Conservation (phyloP, 441 rosid species). For the Erodium moschatum region DNA sequence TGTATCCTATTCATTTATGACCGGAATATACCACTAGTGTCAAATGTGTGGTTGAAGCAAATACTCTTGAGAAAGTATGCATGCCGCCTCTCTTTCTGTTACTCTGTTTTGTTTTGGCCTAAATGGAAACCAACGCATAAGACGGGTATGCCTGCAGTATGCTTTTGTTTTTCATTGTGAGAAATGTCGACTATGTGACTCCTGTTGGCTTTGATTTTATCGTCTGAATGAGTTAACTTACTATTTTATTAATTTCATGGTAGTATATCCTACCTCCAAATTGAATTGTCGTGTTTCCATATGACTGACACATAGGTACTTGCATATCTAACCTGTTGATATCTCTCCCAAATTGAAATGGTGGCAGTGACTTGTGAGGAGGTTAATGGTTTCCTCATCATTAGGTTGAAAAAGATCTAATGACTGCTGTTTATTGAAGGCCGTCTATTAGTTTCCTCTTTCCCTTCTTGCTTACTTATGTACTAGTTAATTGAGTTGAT, state of each 20-base stretch:
- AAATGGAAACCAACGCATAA: not conserved
- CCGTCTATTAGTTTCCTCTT: not conserved
- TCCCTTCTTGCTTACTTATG: not conserved
- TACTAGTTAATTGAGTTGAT: not conserved
- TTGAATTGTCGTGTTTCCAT: not conserved
- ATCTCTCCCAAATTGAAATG: not conserved
- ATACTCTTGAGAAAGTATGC: constrained; percentile 2
- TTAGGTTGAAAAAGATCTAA: not conserved
- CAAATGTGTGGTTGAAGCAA: not conserved
- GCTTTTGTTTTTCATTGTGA: not conserved
- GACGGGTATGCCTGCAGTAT: not conserved
- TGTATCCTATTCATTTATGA: not conserved
- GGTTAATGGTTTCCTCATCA: constrained; percentile 5
- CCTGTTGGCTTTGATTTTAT: not conserved
- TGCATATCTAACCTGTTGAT: not conserved
- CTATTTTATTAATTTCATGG: constrained; percentile 1
- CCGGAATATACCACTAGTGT: constrained; percentile 1
- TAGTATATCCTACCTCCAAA: not conserved
- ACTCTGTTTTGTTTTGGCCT: constrained; percentile 1
- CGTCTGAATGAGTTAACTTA: not conserved
- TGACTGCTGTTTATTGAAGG: not conserved
- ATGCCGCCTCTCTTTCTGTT: not conserved
- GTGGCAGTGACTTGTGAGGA: not conserved
- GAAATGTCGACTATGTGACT: not conserved
- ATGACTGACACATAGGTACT: not conserved